A percentile compares a stretch with the other conserved stretches of the same genome.
These are phyloP conservation scores for Berkeleyomyces rouxiae DNA, from an alignment of 2,329 filamentous ascomycete species.

Conservation along the genomic window DNA sequence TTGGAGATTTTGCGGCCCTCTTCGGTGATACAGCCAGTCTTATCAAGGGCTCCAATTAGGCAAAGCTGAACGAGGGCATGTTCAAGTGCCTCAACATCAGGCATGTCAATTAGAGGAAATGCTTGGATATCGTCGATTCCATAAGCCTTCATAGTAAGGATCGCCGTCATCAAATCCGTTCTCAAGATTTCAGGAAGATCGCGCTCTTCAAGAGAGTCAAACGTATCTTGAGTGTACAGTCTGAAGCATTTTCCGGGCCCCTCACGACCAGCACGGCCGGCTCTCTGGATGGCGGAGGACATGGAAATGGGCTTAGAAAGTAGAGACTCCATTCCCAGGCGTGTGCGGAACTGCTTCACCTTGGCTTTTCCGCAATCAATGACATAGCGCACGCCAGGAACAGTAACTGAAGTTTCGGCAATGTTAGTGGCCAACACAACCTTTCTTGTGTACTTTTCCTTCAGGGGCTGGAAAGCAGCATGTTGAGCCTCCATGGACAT, in stretches of 20 bases:
- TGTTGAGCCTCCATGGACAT: slow-evolving; percentile 77
- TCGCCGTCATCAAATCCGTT: slow-evolving; percentile 70
- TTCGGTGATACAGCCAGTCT: slow-evolving; percentile 55
- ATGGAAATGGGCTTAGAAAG: slow-evolving; percentile 82
- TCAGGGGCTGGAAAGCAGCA: slow-evolving; percentile 62
- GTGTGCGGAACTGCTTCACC: slow-evolving; percentile 74
- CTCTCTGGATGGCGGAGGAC: slow-evolving; percentile 80
- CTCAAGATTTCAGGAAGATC: slow-evolving; percentile 81
- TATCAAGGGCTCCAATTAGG: slow-evolving; percentile 57
- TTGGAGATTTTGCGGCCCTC: slow-evolving; percentile 62
- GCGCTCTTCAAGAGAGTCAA: slow-evolving; percentile 49
- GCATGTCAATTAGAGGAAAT: slow-evolving; percentile 76
- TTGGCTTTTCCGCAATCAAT: slow-evolving; percentile 90
- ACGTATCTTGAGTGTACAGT: slow-evolving; percentile 70
- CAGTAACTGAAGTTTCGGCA: slow-evolving; percentile 94
- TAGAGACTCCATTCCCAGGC: slow-evolving; percentile 77
- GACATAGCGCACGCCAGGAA: slow-evolving; percentile 80
- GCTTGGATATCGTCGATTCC: slow-evolving; percentile 65
- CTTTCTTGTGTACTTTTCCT: slow-evolving; percentile 60
- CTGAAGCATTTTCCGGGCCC: slow-evolving; percentile 78
- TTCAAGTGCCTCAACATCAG: slow-evolving; percentile 59
- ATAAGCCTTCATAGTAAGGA: slow-evolving; percentile 85
- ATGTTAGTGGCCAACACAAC: slow-evolving; percentile 92
- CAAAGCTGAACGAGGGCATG: slow-evolving; percentile 69
- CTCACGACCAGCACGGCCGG: slow-evolving; percentile 86